Evolutionary conservation across 352 stramenopile species (phyloP), one percentile per base, ranked within the genome.

Genomic region (Pythium chondricola): DNA sequence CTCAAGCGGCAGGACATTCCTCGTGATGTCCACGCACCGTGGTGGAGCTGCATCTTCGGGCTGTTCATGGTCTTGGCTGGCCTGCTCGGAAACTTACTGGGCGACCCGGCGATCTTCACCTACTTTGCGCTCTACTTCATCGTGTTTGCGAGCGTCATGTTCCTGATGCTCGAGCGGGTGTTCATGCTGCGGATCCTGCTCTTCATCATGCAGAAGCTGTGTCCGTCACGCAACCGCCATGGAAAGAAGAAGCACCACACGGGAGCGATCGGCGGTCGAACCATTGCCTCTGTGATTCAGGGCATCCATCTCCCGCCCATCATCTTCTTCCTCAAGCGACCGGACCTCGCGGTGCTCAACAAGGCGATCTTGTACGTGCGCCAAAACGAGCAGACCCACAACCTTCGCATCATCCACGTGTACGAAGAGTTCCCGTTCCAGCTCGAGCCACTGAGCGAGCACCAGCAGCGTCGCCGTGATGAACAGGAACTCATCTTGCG

Each of bases 281-380:
- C 78, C 2, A 87, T 90, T 51, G 69, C 71, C 4, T 56, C 63
- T 7, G 71, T 69, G 36, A 56, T 90, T 7, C 59, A 81, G 53
- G 61, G 61, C 39, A 86, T 91, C 61, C 73, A 95, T 53, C 48
- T 85, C 11, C 70, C 82, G 21, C 85, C 88, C 1, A 94, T 96
- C 43, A 64, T 97, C 0, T 97, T 97, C 61, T 97, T 96, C 56
- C 70, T 75, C 64, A 97, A 97, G 67, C 52, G 67, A 3, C 76
- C 85, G 3, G 71, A 96, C 53, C 58, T 97, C 4, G 71, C 88
- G 29, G 50, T 96, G 30, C 63, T 97, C 30, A 98, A 98, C 68
- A 98, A 98, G 58, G 89, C 89, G 2, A 89, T 98, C 44, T 62
- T 97, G 3, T 98, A 98, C 56, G 88, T 98, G 35, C 80, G 81